phyloP scores from a whole-genome alignment of 805 yeast genomes.

The Komagataella populi region DNA sequence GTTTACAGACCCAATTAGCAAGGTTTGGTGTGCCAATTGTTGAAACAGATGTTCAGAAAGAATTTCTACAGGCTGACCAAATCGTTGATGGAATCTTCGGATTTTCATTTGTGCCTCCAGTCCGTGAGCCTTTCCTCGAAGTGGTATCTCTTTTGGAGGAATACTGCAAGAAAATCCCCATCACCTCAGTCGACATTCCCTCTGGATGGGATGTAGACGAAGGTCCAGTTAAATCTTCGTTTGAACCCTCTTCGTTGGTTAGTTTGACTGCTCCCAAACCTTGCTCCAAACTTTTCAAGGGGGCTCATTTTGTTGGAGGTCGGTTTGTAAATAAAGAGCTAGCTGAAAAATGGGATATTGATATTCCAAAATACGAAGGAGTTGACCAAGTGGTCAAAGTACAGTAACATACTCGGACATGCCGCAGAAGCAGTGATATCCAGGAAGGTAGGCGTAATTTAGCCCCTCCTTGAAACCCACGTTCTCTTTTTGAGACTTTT shows the following conservation, averaged over 20 bases:
- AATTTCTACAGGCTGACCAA: constrained; percentile 24
- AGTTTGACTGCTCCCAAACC: constrained; percentile 93
- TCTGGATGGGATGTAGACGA: constrained; percentile 95
- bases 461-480: neutral
- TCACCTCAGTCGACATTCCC: constrained; percentile 81
- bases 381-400: constrained; percentile 39
- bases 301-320: constrained; percentile 79
- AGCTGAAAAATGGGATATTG: constrained; percentile 63
- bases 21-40: constrained; percentile 50
- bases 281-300: constrained; percentile 32
- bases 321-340: constrained; percentile 58
- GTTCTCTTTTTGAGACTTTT: neutral
- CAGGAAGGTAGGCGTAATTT: neutral
- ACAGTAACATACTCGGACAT: neutral
- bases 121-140: constrained; percentile 60
- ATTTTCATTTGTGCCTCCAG: constrained; percentile 83
- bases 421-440: neutral
- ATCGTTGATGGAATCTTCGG: constrained; percentile 85
- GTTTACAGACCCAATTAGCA: constrained; percentile 52
- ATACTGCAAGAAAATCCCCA: constrained; percentile 27
- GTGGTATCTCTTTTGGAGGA: constrained; percentile 27
- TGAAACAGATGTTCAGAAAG: constrained; percentile 17
- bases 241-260: constrained; percentile 53
- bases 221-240: constrained; percentile 44
- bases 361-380: constrained; percentile 45